Percentiles rank a stretch among this genome's conserved stretches.
Conservation (phyloP, 441 rosid species). For the Oxalis stricta region DNA sequence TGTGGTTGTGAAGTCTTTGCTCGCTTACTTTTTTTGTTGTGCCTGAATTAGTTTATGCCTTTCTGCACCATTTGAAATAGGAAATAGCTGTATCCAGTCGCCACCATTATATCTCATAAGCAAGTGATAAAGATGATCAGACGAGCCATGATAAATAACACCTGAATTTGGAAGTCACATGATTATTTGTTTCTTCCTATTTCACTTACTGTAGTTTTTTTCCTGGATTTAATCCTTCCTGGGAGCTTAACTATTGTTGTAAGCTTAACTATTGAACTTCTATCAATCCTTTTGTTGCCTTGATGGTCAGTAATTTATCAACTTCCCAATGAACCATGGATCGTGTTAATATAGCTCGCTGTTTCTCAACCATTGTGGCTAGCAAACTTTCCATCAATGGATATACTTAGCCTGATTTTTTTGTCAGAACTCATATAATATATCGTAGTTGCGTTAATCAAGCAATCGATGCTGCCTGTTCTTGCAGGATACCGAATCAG, state of each 20-base stretch:
- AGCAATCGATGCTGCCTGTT: constrained; percentile 4
- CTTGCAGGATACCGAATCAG: constrained; percentile 40
- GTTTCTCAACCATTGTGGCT: not conserved
- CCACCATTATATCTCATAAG: not conserved
- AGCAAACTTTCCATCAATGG: not conserved
- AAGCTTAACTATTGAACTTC: not conserved
- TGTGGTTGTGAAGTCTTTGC: not conserved
- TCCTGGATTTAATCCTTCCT: not conserved
- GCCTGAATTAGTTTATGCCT: not conserved
- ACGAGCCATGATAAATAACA: too few species aligned
- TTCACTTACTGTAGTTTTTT: not conserved
- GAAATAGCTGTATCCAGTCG: too few species aligned
- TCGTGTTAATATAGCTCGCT: not conserved
- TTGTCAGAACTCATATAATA: not conserved
- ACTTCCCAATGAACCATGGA: not conserved
- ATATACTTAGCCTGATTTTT: not conserved
- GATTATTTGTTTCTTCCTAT: not conserved
- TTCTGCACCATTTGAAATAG: too few species aligned
- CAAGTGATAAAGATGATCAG: too few species aligned
- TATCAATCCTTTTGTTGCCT: not conserved
- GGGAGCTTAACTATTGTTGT: not conserved
- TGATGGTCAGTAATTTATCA: not conserved
- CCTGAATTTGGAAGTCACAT: not conserved
- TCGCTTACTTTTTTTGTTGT: too few species aligned
- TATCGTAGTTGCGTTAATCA: not conserved